phyloP scores from a whole-genome alignment of 1,284 basidiomycete species.

The Moesziomyces sp. region DNA sequence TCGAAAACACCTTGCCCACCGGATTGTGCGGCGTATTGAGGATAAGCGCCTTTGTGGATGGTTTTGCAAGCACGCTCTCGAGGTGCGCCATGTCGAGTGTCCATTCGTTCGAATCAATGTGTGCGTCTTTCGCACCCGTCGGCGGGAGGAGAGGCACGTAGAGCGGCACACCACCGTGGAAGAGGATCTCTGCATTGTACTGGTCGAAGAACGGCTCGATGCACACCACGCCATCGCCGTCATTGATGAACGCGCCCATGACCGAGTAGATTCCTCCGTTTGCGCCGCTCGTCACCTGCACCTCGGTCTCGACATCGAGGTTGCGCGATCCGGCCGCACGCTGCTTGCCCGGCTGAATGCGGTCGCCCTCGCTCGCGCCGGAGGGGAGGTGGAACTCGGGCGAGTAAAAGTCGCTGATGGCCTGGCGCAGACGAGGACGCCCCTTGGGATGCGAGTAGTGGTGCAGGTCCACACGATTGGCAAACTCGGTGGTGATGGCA shows the following conservation, averaged over 20 bases:
- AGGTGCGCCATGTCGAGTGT: slow-evolving; percentile 74
- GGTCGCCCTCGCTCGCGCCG: slow-evolving; percentile 33
- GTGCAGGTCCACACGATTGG: slow-evolving; percentile 58
- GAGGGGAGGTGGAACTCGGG: slow-evolving; percentile 45
- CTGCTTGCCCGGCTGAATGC: slow-evolving; percentile 30
- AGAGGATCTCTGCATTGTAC: slow-evolving; percentile 74
- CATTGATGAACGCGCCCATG: slow-evolving; percentile 55
- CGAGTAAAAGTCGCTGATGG: slow-evolving; percentile 54
- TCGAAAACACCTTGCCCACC: slow-evolving; percentile 83
- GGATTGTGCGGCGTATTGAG: slow-evolving; percentile 80
- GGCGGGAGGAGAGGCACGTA: slow-evolving; percentile 95
- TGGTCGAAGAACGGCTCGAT: slow-evolving; percentile 97
- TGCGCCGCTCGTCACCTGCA: slow-evolving; percentile 92
- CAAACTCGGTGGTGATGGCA: slow-evolving; percentile 31
- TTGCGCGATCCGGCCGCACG: slow-evolving; percentile 71
- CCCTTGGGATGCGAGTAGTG: slow-evolving; percentile 66
- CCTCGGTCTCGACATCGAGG: slow-evolving; percentile 86
- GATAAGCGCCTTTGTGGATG: slow-evolving; percentile 75
- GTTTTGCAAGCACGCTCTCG: slow-evolving; percentile 79
- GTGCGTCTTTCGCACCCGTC: slow-evolving; percentile 7
- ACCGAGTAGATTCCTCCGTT: slow-evolving; percentile 70
- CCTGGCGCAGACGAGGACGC: slow-evolving; percentile 55
- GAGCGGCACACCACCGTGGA: slow-evolving; percentile 80
- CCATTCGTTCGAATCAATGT: slow-evolving; percentile 67
- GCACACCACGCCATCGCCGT: slow-evolving; percentile 92